A percentile compares a stretch with the other conserved stretches of the same genome.
These are phyloP conservation scores for Cicer yamashitae DNA, from an alignment of 306 rosid genomes.

Conservation along the genomic window DNA sequence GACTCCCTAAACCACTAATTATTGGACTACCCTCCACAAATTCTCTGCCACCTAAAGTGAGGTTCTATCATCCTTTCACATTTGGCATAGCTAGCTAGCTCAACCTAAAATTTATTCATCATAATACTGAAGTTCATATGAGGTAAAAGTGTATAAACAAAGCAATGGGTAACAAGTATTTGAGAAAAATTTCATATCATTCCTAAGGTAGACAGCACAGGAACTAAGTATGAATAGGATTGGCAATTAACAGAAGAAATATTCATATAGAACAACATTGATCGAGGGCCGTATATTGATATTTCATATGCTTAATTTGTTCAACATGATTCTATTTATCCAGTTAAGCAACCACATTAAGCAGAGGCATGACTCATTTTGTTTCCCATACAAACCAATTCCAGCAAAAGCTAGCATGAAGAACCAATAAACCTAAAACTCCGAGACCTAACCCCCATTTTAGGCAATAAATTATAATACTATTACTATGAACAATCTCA, in stretches of 20 bases:
- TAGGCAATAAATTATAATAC: not conserved
- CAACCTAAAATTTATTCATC: slow-evolving; percentile 4
- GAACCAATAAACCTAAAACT: slow-evolving; percentile 2
- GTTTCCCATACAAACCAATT: slow-evolving; percentile 7
- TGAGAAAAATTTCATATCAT: not conserved
- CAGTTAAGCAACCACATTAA: not conserved
- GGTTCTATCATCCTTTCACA: slow-evolving; percentile 1
- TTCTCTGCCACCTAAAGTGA: not conserved
- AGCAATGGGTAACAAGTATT: slow-evolving; percentile 23
- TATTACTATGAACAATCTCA: not conserved
- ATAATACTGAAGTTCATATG: slow-evolving; percentile 12
- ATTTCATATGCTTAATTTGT: not conserved
- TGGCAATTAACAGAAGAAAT: not conserved
- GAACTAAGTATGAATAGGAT: not conserved
- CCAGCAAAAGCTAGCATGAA: slow-evolving; percentile 6
- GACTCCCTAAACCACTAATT: not conserved
- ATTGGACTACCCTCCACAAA: not conserved
- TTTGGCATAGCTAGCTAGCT: slow-evolving; percentile 18
- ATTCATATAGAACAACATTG: not conserved
- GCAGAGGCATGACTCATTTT: not conserved
- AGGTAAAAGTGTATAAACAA: slow-evolving; percentile 27
- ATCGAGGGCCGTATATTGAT: not conserved
- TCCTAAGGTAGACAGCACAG: not conserved
- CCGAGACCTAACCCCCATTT: not conserved
- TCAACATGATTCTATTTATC: not conserved